These are phyloP conservation scores for Fusarium sulawesiense DNA, from an alignment of 2,329 filamentous ascomycete species.

Conservation along the genomic window DNA sequence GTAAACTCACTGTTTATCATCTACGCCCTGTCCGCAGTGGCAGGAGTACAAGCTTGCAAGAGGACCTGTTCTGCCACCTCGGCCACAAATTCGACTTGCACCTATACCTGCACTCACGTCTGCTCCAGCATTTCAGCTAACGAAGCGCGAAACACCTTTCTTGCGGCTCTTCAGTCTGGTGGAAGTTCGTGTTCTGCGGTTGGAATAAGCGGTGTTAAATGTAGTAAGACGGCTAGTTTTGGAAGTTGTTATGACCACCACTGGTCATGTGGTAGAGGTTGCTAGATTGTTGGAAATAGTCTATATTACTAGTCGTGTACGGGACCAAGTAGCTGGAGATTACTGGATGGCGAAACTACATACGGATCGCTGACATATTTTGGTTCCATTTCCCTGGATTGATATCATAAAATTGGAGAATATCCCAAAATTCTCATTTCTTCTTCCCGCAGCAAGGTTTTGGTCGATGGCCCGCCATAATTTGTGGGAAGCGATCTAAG, in stretches of 20 bases:
- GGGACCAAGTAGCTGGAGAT: too few relatives aligned
- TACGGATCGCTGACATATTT: too few relatives aligned
- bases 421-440: too few relatives aligned
- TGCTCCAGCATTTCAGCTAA: background rate
- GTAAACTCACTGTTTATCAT: background rate
- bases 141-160: background rate
- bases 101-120: background rate
- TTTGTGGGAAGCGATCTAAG: too few relatives aligned
- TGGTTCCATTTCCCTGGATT: too few relatives aligned
- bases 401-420: too few relatives aligned
- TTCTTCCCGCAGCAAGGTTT: too few relatives aligned
- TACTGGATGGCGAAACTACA: too few relatives aligned
- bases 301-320: too few relatives aligned
- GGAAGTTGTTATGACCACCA: constrained; percentile 16
- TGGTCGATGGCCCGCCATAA: too few relatives aligned
- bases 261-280: background rate
- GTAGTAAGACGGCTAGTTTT: constrained; percentile 6
- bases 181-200: background rate
- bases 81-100: background rate
- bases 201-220: background rate
- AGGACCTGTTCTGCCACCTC: background rate
- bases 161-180: background rate
- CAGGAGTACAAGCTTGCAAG: constrained; percentile 8
- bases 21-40: background rate
- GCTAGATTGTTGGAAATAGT: background rate